Percentiles rank a stretch among this genome's conserved stretches.
Evolutionary conservation across 768 basidiomycete genomes (phyloP).

Genomic region (Termitomyces sp.): DNA sequence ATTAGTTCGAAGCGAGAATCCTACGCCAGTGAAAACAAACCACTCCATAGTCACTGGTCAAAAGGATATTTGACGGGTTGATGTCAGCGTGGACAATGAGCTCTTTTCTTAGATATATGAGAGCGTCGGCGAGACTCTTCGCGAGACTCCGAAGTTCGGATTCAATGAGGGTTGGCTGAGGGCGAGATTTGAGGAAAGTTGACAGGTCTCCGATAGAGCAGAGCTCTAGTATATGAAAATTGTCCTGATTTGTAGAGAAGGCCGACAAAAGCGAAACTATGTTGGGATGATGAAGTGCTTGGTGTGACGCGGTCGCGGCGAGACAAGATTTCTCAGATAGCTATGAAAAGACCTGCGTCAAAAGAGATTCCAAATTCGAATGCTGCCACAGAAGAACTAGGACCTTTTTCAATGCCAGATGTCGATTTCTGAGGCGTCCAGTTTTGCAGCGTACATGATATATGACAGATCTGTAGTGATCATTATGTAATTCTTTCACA

Average conservation of each 20-base stretch:
- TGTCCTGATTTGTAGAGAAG: conserved; percentile 27
- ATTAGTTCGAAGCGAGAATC: neutral
- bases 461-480: conserved; percentile 21
- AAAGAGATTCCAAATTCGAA: neutral
- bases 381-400: neutral
- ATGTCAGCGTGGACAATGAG: conserved; percentile 42
- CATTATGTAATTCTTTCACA: conserved; percentile 27
- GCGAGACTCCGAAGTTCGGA: conserved; percentile 32
- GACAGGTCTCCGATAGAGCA: conserved; percentile 37
- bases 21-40: conserved; percentile 25
- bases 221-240: conserved; percentile 42
- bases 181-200: conserved; percentile 22
- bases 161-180: conserved; percentile 24
- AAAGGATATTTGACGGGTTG: conserved; percentile 31
- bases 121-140: conserved; percentile 36
- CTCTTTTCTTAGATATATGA: conserved; percentile 39
- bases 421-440: conserved; percentile 39
- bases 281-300: conserved; percentile 44
- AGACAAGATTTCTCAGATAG: conserved; percentile 6
- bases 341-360: neutral
- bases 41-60: conserved; percentile 34
- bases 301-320: conserved; percentile 28
- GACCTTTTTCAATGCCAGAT: conserved; percentile 43
- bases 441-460: conserved; percentile 40
- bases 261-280: conserved; percentile 42